Evolutionary conservation across 352 stramenopile genomes (phyloP), one percentile per base, ranked within the genome.

Genomic region (Globisporangium nagaii): DNA sequence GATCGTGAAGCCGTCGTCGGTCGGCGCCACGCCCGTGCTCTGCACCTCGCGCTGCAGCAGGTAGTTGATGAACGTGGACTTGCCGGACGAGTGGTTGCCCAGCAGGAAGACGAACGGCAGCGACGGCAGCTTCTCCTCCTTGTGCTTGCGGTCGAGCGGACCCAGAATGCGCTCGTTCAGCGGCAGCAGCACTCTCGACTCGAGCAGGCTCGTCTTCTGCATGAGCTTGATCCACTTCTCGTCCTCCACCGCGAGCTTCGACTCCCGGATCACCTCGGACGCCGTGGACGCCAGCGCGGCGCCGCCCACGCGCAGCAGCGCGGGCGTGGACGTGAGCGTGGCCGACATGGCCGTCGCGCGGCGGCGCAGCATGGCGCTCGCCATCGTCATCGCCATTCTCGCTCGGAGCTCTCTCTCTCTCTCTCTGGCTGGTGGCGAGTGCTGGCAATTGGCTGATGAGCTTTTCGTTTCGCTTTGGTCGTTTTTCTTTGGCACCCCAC

Each of bases 41-140:
- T 99, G 97, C 50, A 99, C 88, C 28, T 93, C 74, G 15, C 96
- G 78, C 56, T 97, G 83, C 20, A 98, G 63, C 30, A 99, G 70
- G 62, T 99, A 98, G 72, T 99, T 99, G 71, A 99, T 98, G 60
- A 99, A 99, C 31, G 85, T 97, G 3, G 88, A 98, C 70, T 99
- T 99, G 50, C 97, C 97, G 5, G 83, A 98, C 54, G 93, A 99
- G 73, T 99, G 97, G 77, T 99, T 99, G 24, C 97, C 97, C 19
- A 99, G 79, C 25, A 99, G 58, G 53, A 99, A 99, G 24, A 99
- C 97, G 61, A 99, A 99, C 6, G 97, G 97, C 60, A 98, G 83
- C 53, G 88, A 86, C 25, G 91, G 95, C 54, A 97, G 73, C 63
- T 96, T 93, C 60, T 96, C 90, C 35, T 94, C 88, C 40, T 90